Conservation (phyloP, 805 yeast species). For the Torulaspora gathmanii region DNA sequence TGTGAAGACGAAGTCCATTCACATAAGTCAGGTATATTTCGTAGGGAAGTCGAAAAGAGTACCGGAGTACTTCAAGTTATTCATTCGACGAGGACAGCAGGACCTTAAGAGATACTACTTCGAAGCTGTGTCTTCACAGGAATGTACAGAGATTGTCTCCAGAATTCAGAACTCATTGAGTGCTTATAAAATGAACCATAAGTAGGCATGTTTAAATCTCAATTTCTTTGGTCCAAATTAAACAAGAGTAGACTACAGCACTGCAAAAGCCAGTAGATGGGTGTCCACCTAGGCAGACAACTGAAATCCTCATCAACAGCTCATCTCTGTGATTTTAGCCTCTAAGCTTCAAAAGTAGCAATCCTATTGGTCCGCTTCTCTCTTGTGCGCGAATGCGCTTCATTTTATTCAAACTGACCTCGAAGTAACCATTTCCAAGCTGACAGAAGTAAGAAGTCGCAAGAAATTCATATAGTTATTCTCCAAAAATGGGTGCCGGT, state of each 20-base stretch:
- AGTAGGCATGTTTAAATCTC: neutral
- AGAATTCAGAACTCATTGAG: conserved; percentile 56
- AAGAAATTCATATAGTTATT: neutral
- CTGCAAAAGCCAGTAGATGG: neutral
- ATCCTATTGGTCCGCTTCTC: conserved; percentile 9
- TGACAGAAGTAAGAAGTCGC: neutral
- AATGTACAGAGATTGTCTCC: conserved; percentile 71
- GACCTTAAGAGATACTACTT: conserved; percentile 81
- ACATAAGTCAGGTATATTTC: conserved; percentile 68
- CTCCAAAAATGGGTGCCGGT: conserved; percentile 65
- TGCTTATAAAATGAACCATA: conserved; percentile 39
- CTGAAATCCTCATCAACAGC: neutral
- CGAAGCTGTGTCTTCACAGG: conserved; percentile 60
- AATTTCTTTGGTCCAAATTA: too few species aligned
- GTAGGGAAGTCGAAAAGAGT: conserved; percentile 73
- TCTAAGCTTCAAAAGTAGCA: neutral
- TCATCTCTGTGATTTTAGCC: neutral
- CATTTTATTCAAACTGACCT: neutral
- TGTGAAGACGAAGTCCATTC: conserved; percentile 82
- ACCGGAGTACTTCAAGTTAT: conserved; percentile 75
- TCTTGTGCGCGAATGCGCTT: conserved; percentile 2
- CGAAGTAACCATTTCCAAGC: neutral
- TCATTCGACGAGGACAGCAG: conserved; percentile 55
- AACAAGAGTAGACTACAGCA: neutral
- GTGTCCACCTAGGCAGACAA: neutral